These are phyloP conservation scores for Dacryopinax primogenitus DNA, from an alignment of 768 basidiomycete genomes.

Conservation along the genomic window DNA sequence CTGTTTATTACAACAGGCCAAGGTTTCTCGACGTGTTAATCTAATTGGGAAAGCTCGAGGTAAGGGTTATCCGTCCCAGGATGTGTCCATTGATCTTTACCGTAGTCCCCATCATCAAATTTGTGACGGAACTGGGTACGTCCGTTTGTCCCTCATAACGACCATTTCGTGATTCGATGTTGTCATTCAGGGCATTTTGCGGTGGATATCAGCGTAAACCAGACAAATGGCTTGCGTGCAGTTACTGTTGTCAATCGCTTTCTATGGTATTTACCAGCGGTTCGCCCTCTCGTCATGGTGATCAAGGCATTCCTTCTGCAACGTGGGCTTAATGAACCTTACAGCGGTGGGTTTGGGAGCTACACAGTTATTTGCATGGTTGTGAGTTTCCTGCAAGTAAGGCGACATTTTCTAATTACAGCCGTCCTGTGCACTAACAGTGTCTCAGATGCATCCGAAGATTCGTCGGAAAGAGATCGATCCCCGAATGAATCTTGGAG, in stretches of 20 bases:
- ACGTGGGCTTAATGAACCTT: slow-evolving; percentile 95
- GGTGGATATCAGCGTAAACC: slow-evolving; percentile 91
- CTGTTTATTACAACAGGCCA: slow-evolving; percentile 54
- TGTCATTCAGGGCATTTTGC: slow-evolving; percentile 50
- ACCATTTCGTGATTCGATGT: not conserved
- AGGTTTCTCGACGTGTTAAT: slow-evolving; percentile 66
- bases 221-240: slow-evolving; percentile 67
- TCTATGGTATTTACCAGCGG: slow-evolving; percentile 57
- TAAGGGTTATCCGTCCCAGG: not conserved
- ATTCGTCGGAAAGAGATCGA: slow-evolving; percentile 79
- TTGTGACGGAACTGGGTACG: slow-evolving; percentile 57
- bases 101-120: slow-evolving; percentile 91
- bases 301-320: slow-evolving; percentile 84
- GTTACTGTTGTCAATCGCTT: slow-evolving; percentile 72
- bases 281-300: slow-evolving; percentile 73
- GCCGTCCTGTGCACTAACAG: no score
- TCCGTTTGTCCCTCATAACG: slow-evolving; percentile 24
- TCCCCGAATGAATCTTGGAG: slow-evolving; percentile 75
- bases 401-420: slow-evolving; percentile 16
- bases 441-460: slow-evolving; percentile 75
- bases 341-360: slow-evolving; percentile 83
- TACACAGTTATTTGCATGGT: slow-evolving; percentile 90
- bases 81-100: not conserved
- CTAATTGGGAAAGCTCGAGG: slow-evolving; percentile 69
- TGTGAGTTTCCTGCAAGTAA: slow-evolving; percentile 80